These are phyloP conservation scores for Trichoderma oligosporum DNA, from an alignment of 2,329 filamentous ascomycete genomes.

Conservation along the genomic window DNA sequence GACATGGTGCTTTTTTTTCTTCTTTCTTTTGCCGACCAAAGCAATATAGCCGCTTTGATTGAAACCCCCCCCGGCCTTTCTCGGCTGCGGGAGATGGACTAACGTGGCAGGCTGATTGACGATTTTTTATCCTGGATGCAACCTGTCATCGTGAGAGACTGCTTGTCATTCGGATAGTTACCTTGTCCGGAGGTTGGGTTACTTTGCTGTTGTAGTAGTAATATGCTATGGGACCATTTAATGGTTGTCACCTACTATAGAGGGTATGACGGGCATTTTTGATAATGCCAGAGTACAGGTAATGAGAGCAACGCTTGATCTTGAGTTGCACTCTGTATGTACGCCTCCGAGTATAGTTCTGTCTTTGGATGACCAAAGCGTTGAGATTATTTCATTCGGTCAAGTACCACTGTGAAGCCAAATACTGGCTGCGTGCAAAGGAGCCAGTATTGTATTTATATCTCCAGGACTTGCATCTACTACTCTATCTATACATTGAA, in stretches of 20 bases:
- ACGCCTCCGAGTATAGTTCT: neutral
- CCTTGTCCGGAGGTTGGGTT: too few species aligned
- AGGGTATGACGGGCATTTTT: neutral
- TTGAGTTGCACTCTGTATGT: neutral
- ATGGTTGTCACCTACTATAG: constrained; percentile 8
- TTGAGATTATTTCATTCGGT: constrained; percentile 4
- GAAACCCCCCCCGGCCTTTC: neutral
- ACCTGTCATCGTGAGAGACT: constrained; percentile 3
- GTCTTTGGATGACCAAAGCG: neutral
- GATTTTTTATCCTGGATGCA: neutral
- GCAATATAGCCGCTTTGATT: constrained; percentile 1
- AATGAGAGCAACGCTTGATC: neutral
- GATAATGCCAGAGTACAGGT: neutral
- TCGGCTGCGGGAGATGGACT: neutral
- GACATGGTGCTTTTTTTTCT: neutral
- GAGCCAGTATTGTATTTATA: too few species aligned
- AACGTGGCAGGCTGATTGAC: neutral
- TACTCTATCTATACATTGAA: too few species aligned
- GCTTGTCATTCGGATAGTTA: neutral
- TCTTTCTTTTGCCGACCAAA: neutral
- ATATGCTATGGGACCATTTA: constrained; percentile 6
- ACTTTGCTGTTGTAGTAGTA: too few species aligned
- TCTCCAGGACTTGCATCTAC: too few species aligned
- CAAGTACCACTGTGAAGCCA: neutral
- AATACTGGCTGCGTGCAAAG: neutral